Percentiles rank a stretch among this genome's conserved stretches.
These are phyloP conservation scores for Pseudogymnoascus pannorum DNA, from an alignment of 2,329 filamentous ascomycete species.

Conservation along the genomic window DNA sequence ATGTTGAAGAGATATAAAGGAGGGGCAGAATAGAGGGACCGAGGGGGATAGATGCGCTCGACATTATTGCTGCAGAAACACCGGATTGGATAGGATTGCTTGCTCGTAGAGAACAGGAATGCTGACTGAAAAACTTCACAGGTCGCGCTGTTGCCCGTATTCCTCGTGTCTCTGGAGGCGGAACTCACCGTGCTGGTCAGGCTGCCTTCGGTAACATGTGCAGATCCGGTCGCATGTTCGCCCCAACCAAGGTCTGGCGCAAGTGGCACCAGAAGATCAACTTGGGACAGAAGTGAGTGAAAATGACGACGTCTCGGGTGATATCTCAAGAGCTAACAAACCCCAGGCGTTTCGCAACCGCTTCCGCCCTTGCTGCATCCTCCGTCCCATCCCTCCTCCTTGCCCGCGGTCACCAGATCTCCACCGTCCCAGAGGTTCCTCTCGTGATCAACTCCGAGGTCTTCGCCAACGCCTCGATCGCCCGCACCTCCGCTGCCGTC, in stretches of 20 bases:
- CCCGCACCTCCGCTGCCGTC: slow-evolving; percentile 84
- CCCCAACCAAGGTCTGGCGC: slow-evolving; percentile 99
- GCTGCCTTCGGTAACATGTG: slow-evolving; percentile 99
- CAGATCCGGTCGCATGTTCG: slow-evolving; percentile 99
- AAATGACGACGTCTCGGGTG: slow-evolving; percentile 9
- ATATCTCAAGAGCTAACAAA: slow-evolving; percentile 25
- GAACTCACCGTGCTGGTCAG: slow-evolving; percentile 99
- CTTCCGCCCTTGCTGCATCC: slow-evolving; percentile 93
- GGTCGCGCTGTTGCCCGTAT: slow-evolving; percentile 99
- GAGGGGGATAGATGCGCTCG: not conserved
- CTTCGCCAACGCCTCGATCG: slow-evolving; percentile 70
- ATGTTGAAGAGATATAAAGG: slow-evolving; percentile 11
- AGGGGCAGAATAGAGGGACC: not conserved
- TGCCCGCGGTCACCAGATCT: slow-evolving; percentile 94
- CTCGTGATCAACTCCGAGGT: slow-evolving; percentile 89
- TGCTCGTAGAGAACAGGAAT: not conserved
- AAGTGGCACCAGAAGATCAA: slow-evolving; percentile 99
- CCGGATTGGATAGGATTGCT: not conserved
- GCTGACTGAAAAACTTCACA: slow-evolving; percentile 32
- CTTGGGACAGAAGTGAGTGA: slow-evolving; percentile 83
- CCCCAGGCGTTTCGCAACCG: slow-evolving; percentile 85
- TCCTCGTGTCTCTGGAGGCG: slow-evolving; percentile 99
- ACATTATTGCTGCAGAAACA: not conserved
- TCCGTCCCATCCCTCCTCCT: slow-evolving; percentile 90
- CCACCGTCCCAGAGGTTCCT: slow-evolving; percentile 87